phyloP scores from a whole-genome alignment of 2,329 filamentous ascomycete genomes.

The Penicillium decumbens region DNA sequence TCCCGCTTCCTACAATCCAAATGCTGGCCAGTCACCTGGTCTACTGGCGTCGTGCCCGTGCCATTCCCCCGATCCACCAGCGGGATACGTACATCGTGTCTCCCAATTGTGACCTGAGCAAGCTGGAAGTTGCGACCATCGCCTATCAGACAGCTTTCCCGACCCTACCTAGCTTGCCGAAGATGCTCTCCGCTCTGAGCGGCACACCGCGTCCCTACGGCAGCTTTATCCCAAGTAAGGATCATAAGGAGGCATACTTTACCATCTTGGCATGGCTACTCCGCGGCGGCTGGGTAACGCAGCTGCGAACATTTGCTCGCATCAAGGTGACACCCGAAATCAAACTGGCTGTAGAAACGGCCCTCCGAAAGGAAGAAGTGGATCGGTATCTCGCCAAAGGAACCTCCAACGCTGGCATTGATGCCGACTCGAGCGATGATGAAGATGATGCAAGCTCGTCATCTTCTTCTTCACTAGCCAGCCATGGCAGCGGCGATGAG shows the following conservation, averaged over 20 bases:
- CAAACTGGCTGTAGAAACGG: constrained; percentile 71
- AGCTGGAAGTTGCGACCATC: constrained; percentile 63
- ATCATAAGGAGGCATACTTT: constrained; percentile 82
- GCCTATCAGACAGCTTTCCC: constrained; percentile 77
- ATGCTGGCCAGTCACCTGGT: constrained; percentile 89
- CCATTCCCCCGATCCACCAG: constrained; percentile 83
- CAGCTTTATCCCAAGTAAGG: constrained; percentile 76
- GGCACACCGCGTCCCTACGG: constrained; percentile 78
- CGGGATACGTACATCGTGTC: constrained; percentile 88
- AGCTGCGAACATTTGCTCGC: constrained; percentile 86
- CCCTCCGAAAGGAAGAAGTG: constrained; percentile 63
- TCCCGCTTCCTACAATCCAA: constrained; percentile 75
- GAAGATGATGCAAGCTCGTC: constrained; percentile 32
- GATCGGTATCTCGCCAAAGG: constrained; percentile 35
- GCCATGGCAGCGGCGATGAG: constrained; percentile 37
- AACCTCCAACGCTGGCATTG: constrained; percentile 25
- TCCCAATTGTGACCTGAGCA: constrained; percentile 75
- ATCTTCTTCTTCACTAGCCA: constrained; percentile 38
- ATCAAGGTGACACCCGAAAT: constrained; percentile 79
- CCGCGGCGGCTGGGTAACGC: constrained; percentile 87
- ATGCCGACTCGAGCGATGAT: constrained; percentile 16
- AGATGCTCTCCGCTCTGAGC: constrained; percentile 80
- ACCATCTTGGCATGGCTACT: constrained; percentile 90
- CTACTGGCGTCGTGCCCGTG: constrained; percentile 89
- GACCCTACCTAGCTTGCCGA: constrained; percentile 73